Percentiles rank a stretch among this genome's conserved stretches.
These are phyloP conservation scores for Prinsepia uniflora DNA, from an alignment of 306 rosid species.

Conservation along the genomic window DNA sequence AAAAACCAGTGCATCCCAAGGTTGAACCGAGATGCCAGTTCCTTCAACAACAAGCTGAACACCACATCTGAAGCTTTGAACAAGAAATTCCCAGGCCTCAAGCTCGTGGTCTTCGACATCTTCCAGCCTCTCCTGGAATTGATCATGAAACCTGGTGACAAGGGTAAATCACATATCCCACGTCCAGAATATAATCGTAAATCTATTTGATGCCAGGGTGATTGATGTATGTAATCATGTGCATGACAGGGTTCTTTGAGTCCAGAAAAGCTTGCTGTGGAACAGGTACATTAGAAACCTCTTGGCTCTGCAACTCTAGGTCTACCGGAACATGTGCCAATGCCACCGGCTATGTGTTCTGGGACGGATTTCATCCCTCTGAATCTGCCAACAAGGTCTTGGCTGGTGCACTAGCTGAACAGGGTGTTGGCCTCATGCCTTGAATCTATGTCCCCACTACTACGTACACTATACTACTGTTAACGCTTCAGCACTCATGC, in stretches of 20 bases:
- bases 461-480: background rate
- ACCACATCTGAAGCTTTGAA: slow-evolving; percentile 42
- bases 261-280: slow-evolving; percentile 62
- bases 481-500: no score
- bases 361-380: slow-evolving; percentile 72
- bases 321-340: slow-evolving; percentile 49
- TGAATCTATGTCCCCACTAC: slow-evolving; percentile 8
- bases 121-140: slow-evolving; percentile 50
- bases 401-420: slow-evolving; percentile 46
- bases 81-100: slow-evolving; percentile 40
- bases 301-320: slow-evolving; percentile 47
- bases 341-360: slow-evolving; percentile 51
- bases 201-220: background rate
- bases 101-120: slow-evolving; percentile 48
- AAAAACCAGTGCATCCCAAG: slow-evolving; percentile 50
- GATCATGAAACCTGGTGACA: slow-evolving; percentile 36
- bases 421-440: slow-evolving; percentile 44
- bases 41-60: slow-evolving; percentile 48
- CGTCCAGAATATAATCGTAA: background rate
- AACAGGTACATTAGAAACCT: slow-evolving; percentile 59
- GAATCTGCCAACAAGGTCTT: slow-evolving; percentile 50
- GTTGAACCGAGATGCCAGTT: slow-evolving; percentile 48
- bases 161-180: slow-evolving; percentile 22
- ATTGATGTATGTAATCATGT: slow-evolving; percentile 7
- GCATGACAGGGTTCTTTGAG: slow-evolving; percentile 42